Base-by-base conservation (phyloP, 352 stramenopile species). In the Globisporangium lucens region DNA sequence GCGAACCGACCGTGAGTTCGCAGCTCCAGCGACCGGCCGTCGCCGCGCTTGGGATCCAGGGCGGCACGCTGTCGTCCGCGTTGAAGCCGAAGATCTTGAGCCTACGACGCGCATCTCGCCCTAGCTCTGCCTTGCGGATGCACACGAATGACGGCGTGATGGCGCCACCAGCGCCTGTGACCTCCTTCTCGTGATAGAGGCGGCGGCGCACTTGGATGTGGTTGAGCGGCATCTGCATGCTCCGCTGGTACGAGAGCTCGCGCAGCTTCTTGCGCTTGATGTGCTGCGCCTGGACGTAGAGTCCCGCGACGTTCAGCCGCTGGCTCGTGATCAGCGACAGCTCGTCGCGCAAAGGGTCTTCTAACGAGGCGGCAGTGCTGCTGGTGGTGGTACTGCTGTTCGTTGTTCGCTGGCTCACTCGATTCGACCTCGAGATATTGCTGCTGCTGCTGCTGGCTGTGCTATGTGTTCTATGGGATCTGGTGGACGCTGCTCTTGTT, bases 61-160 rank as follows among this genome's bases (percentile, higher is more conserved):
- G 66, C 9, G 67, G 67, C 3, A 72, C 55, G 29, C 67, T 68
- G 49, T 72, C 67, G 27, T 67, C 46, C 33, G 60, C 46, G 29
- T 59, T 27, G n/a, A 72, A 61, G 10, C 61, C 67, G 4, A 67
- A 12, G 17, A 52, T 63, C 36, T 61, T 12, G 12, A 72, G 56
- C 2, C 61, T 33, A 17, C 35, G 17, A 4, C n/a, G 59, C 17
- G 35, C 52, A 7, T 67, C 60, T 24, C 36, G n/a, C 7, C 33
- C 36, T 20, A 72, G 33, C 13, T 47, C 7, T 0, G 67, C 55
- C 22, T 68, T 67, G 15, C 47, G 60, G 17, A 68, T 72, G 30
- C 47, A n/a, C 35, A 61, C 56, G 46, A 67, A 64, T 20, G 29
- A 22, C 12, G 67, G 22, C 12, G 56, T 59, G 46, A 59, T 46